Base-by-base conservation (phyloP, 768 basidiomycete genomes). In the Hydnum rufescens region DNA sequence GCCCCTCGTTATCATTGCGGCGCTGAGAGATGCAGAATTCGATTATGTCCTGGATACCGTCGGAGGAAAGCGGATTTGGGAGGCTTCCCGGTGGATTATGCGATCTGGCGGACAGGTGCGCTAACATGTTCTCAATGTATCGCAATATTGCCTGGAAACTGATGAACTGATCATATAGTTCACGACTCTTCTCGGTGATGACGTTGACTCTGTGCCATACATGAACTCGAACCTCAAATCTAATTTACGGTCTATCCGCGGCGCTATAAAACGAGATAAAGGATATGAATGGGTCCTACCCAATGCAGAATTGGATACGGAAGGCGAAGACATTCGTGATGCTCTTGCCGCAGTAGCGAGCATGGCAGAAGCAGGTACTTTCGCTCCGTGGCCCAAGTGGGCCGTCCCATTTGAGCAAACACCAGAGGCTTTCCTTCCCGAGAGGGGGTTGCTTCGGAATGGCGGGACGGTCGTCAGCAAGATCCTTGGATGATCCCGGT, bases 1-100 rank as follows among this genome's bases (percentile, higher is more conserved):
- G 6, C 51, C 51, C 16, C 42, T 50, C 18, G 19, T 26, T n/a
- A 28, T 19, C 8, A 52, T 52, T 23, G 44, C 47, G 25, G 52
- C 16, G 6, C 8, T 31, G 23, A 26, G 18, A 34, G 34, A 47
- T n/a, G 44, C 25, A 18, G 58, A 67, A 31, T 82, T 90, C 63
- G 87, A 92, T 61, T 81, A 77, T 22, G 73, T 95, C 2, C 63
- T 92, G 55, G 90, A 93, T 63, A 82, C 82, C 1, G 66, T 86
- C 18, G 89, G 89, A 3, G 86, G 89, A 16, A 73, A 74, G 60
- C 76, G 74, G 34, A 71, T 90, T 32, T 85, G 87, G 74, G 80
- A 84, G 57, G 80, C 77, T 3, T 74, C 79, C 2, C 75, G 76
- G 58, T 63, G 63, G 49, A 62, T 71, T 51, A 67, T 93, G 32